Conservation (phyloP, 148 eudicot genomes). For the Silene latifolia region DNA sequence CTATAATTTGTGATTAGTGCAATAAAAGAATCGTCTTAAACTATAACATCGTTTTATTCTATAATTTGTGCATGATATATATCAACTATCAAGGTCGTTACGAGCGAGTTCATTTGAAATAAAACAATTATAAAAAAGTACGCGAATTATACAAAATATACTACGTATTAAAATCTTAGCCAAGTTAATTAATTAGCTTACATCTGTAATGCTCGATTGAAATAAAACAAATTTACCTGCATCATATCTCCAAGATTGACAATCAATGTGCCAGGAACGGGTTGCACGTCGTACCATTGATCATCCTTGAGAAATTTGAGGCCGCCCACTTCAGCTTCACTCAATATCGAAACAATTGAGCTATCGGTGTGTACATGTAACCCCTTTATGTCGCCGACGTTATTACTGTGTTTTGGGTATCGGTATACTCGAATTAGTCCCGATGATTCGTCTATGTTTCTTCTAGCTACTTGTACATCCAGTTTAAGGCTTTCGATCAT, state of each 20-base stretch:
- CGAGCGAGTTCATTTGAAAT: too few species aligned
- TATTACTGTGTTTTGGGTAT: slow-evolving; percentile 36
- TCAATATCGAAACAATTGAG: slow-evolving; percentile 54
- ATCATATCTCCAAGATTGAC: slow-evolving; percentile 75
- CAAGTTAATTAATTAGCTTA: too few species aligned
- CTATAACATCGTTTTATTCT: too few species aligned
- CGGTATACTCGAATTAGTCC: slow-evolving; percentile 54
- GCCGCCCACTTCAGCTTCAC: slow-evolving; percentile 68
- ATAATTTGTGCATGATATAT: too few species aligned
- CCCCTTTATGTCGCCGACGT: slow-evolving; percentile 36
- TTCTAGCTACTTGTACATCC: slow-evolving; percentile 19
- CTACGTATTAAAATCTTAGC: too few species aligned
- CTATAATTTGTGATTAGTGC: too few species aligned
- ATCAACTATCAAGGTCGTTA: too few species aligned
- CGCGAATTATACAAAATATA: too few species aligned
- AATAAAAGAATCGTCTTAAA: too few species aligned
- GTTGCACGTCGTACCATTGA: slow-evolving; percentile 49
- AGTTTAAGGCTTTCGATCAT: slow-evolving; percentile 34
- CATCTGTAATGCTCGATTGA: too few species aligned
- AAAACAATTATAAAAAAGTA: too few species aligned
- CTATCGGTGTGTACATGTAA: slow-evolving; percentile 71
- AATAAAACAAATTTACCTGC: too few species aligned
- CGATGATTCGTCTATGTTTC: slow-evolving; percentile 38
- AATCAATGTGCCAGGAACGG: slow-evolving; percentile 47
- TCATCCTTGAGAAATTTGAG: slow-evolving; percentile 49